Conservation (phyloP, 192 early-diverging fungal species). For the Paraglomus occultum region DNA sequence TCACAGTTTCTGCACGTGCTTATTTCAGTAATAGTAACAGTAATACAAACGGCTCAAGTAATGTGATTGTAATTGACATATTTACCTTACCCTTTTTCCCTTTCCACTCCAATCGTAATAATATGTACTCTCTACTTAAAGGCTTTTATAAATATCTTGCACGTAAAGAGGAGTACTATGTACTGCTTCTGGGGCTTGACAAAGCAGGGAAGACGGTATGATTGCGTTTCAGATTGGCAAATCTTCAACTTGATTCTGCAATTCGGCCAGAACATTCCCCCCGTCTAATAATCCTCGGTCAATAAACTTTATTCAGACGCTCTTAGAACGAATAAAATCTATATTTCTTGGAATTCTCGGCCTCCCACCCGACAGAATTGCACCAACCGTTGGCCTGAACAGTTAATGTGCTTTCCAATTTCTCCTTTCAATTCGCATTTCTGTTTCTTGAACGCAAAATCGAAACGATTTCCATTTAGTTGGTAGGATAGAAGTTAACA, state of each 20-base stretch:
- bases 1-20: too few species aligned
- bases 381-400: constrained; percentile 93
- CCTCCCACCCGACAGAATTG: constrained; percentile 86
- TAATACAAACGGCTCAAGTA: too few species aligned
- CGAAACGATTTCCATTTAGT: constrained; percentile 36
- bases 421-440: constrained; percentile 9
- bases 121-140: constrained; percentile 89
- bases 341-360: constrained; percentile 68
- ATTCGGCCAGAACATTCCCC: background rate
- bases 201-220: constrained; percentile 95
- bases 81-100: background rate
- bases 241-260: background rate
- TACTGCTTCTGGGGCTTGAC: constrained; percentile 96
- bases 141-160: constrained; percentile 90
- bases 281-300: background rate
- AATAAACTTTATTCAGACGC: constrained; percentile 56
- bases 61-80: background rate
- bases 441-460: too few species aligned
- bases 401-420: constrained; percentile 49
- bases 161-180: constrained; percentile 86
- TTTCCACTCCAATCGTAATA: background rate
- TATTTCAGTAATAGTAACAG: too few species aligned
- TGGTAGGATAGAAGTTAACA: constrained; percentile 70
- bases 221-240: background rate
- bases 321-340: constrained; percentile 88